phyloP scores from a whole-genome alignment of 208 protist genomes.

The Acanthamoeba sp. region DNA sequence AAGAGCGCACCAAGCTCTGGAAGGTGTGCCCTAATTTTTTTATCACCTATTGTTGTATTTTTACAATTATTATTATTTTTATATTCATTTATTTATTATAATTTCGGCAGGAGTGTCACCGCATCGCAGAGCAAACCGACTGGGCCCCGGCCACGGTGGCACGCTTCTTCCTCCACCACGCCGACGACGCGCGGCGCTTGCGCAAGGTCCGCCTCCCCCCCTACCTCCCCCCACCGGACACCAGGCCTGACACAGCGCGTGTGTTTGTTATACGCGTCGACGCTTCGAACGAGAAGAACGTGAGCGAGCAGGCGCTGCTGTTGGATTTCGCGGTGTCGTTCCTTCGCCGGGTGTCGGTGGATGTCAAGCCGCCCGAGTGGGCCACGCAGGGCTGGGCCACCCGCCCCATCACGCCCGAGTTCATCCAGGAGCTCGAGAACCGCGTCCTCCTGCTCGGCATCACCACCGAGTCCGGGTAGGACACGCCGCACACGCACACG shows the following conservation, averaged over 20 bases:
- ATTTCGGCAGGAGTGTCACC: constrained; percentile 16
- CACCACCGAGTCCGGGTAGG: neutral
- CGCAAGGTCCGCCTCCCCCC: neutral
- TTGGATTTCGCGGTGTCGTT: neutral
- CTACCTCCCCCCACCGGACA: neutral
- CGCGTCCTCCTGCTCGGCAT: constrained; percentile 54
- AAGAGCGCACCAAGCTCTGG: constrained; percentile 23
- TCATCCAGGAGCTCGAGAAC: constrained; percentile 66
- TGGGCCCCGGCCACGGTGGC: constrained; percentile 20
- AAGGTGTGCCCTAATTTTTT: neutral
- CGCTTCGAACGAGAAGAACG: neutral
- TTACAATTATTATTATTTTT: too few species aligned
- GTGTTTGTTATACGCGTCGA: neutral
- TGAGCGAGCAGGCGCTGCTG: neutral
- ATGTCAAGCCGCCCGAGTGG: neutral
- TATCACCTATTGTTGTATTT: too few species aligned
- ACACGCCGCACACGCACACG: too few species aligned
- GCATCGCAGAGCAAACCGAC: constrained; percentile 29
- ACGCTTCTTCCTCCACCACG: constrained; percentile 47
- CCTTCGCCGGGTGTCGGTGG: neutral
- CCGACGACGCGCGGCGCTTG: neutral
- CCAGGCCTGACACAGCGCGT: too few species aligned
- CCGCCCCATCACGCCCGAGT: constrained; percentile 49
- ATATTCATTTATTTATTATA: too few species aligned
- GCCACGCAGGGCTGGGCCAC: constrained; percentile 34